Evolutionary conservation across 2,329 filamentous ascomycete species (phyloP).

Genomic region (Passalora sequoiae): DNA sequence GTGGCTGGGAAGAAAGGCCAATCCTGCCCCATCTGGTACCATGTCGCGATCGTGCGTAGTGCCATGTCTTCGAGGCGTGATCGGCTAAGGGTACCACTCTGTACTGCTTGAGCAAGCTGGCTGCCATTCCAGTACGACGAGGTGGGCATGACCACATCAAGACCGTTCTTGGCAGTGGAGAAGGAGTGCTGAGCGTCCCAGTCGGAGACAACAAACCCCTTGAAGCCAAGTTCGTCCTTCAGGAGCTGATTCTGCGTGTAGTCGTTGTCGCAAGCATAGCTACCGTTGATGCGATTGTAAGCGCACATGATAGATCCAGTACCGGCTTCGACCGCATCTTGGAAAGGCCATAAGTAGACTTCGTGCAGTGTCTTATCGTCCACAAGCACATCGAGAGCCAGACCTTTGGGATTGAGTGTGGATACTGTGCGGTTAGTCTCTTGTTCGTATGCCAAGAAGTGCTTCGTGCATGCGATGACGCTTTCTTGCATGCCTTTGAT

Average conservation of each 20-base stretch:
- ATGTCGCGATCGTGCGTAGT: conserved; percentile 24
- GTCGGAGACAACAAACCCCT: conserved; percentile 46
- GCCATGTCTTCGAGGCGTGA: conserved; percentile 31
- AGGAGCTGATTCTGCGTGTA: conserved; percentile 56
- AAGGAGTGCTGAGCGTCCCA: conserved; percentile 28
- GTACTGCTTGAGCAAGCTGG: conserved; percentile 27
- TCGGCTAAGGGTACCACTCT: conserved; percentile 26
- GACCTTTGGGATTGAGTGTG: conserved; percentile 50
- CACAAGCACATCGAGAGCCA: conserved; percentile 47
- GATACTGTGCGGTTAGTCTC: conserved; percentile 53
- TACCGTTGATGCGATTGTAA: conserved; percentile 66
- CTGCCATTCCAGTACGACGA: conserved; percentile 19
- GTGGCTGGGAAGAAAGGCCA: conserved; percentile 1
- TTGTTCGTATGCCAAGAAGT: conserved; percentile 54
- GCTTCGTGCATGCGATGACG: conserved; percentile 38
- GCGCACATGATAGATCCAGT: conserved; percentile 52
- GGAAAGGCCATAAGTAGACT: conserved; percentile 56
- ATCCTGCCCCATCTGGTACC: conserved; percentile 17
- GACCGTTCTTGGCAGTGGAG: conserved; percentile 19
- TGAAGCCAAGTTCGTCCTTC: conserved; percentile 52
- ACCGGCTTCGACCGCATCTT: conserved; percentile 46
- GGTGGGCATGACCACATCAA: conserved; percentile 30
- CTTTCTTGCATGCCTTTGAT: conserved; percentile 31
- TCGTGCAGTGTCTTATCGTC: conserved; percentile 63
- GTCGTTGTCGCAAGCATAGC: conserved; percentile 63